Percentiles rank a stretch among this genome's conserved stretches.
phyloP scores from a whole-genome alignment of 2,329 filamentous ascomycete genomes.

The Neobulgaria alba region DNA sequence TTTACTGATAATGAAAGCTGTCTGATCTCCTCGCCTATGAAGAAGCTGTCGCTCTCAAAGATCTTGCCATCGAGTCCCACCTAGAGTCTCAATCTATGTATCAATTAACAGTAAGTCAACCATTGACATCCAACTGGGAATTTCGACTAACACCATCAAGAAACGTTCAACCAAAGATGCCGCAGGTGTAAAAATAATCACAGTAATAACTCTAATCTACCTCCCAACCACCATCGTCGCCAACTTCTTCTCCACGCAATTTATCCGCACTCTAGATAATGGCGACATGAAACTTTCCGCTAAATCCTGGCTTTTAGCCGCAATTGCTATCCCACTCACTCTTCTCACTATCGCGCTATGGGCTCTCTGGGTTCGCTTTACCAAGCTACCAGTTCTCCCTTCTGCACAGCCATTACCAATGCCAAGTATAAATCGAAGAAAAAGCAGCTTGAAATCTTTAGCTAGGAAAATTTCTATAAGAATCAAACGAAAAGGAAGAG shows the following conservation, averaged over 20 bases:
- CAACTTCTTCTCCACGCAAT: constrained; percentile 21
- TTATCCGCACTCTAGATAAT: constrained; percentile 12
- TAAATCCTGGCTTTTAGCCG: constrained; percentile 17
- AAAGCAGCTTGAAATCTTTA: constrained; percentile 1
- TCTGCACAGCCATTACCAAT: neutral
- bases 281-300: constrained; percentile 10
- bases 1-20: constrained; percentile 10
- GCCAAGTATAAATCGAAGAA: neutral
- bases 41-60: constrained; percentile 12
- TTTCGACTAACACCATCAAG: constrained; percentile 3
- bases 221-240: constrained; percentile 20
- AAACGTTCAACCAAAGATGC: constrained; percentile 18
- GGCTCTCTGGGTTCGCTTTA: constrained; percentile 16
- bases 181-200: constrained; percentile 22
- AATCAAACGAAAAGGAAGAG: neutral
- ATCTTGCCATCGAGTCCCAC: constrained; percentile 10
- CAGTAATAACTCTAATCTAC: constrained; percentile 21
- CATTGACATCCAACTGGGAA: neutral
- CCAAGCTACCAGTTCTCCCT: constrained; percentile 1
- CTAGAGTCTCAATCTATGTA: constrained; percentile 14
- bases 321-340: constrained; percentile 17
- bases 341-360: constrained; percentile 15
- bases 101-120: constrained; percentile 10
- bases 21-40: constrained; percentile 17
- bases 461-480: neutral